Conservation (phyloP, 2,329 filamentous ascomycete genomes). For the Pseudopyricularia javanii region DNA sequence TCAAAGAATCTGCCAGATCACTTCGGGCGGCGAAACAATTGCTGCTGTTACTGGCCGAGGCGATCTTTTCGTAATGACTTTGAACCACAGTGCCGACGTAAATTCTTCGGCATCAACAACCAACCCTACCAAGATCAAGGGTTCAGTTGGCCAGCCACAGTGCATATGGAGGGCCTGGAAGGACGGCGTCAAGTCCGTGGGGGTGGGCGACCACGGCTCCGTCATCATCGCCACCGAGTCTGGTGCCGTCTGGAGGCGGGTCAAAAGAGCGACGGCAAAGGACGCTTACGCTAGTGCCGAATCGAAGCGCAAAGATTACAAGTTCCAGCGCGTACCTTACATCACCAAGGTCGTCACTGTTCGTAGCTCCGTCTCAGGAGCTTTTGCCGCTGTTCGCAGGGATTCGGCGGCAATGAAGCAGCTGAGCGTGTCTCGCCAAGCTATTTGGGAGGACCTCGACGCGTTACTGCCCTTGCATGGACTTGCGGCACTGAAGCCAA, state of each 20-base stretch:
- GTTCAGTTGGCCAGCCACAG: conserved; percentile 64
- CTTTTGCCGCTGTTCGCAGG: conserved; percentile 76
- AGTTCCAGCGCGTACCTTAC: conserved; percentile 82
- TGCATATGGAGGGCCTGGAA: conserved; percentile 86
- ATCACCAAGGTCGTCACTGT: conserved; percentile 77
- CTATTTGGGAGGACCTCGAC: conserved; percentile 62
- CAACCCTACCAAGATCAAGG: conserved; percentile 81
- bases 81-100: conserved; percentile 55
- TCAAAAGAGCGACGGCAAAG: conserved; percentile 72
- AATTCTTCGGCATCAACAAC: conserved; percentile 63
- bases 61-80: conserved; percentile 75
- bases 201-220: conserved; percentile 82
- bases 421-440: conserved; percentile 53
- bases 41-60: conserved; percentile 75
- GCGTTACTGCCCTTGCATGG: conserved; percentile 56
- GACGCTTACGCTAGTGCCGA: conserved; percentile 36
- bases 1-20: conserved; percentile 55
- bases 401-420: conserved; percentile 71
- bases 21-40: conserved; percentile 81
- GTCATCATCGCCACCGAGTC: conserved; percentile 89
- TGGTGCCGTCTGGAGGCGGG: conserved; percentile 83
- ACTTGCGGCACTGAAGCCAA: conserved; percentile 34
- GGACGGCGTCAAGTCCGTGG: conserved; percentile 74
- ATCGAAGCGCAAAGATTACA: conserved; percentile 73
- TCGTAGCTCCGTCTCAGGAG: conserved; percentile 77